These are phyloP conservation scores for Rhodamnia rubescens DNA, from an alignment of 345 rosid species.

Conservation along the genomic window DNA sequence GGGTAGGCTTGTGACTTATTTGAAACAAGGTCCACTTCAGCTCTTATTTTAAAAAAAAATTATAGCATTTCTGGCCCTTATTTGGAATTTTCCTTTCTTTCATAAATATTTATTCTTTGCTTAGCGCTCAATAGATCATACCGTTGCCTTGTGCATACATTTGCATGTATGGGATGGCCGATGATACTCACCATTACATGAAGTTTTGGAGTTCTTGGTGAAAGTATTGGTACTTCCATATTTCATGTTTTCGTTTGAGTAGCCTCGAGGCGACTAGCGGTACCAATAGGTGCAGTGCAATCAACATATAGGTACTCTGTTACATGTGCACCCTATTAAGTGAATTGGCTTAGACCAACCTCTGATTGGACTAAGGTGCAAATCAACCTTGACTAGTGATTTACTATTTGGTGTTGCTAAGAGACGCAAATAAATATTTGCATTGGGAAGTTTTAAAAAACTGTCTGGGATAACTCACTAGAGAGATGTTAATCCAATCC, in stretches of 20 bases:
- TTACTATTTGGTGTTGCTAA: background rate
- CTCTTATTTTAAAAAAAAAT: no score
- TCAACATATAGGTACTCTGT: no score
- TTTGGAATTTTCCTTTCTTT: no score
- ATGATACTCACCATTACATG: background rate
- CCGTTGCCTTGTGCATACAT: background rate
- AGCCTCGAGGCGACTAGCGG: background rate
- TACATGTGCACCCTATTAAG: background rate
- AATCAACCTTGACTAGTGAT: background rate
- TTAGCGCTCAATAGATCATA: background rate
- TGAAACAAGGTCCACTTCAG: no score
- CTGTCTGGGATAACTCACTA: no score
- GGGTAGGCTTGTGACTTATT: no score
- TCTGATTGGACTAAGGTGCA: background rate
- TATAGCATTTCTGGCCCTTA: no score
- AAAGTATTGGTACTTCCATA: background rate
- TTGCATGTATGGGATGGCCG: background rate
- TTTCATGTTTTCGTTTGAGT: background rate
- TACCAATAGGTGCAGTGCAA: no score
- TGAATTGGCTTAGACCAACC: background rate
- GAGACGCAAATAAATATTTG: background rate
- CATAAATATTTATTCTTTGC: background rate
- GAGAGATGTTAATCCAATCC: background rate
- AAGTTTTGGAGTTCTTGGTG: background rate
- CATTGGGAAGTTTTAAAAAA: background rate